phyloP scores from a whole-genome alignment of 352 stramenopile species.

The Bremia lactucae region DNA sequence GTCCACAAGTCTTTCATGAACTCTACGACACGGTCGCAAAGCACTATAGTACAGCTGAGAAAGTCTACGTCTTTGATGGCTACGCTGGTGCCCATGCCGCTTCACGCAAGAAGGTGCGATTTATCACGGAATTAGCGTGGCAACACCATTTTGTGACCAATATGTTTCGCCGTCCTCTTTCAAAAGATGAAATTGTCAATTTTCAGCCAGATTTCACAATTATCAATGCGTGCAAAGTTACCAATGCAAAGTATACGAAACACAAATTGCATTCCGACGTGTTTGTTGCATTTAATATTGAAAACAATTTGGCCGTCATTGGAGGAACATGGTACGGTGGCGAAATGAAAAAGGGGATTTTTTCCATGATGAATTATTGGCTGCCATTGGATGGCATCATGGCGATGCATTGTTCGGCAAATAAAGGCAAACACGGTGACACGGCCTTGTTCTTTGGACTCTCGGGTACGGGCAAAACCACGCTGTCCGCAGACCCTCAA shows the following conservation, averaged over 20 bases:
- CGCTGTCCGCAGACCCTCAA: constrained; percentile 85
- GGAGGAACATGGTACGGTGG: constrained; percentile 95
- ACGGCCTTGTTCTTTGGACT: constrained; percentile 97
- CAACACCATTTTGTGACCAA: constrained; percentile 97
- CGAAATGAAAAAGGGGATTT: constrained; percentile 99
- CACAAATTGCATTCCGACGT: constrained; percentile 93
- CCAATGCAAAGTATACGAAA: constrained; percentile 90
- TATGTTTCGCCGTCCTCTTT: constrained; percentile 89
- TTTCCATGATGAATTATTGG: constrained; percentile 98
- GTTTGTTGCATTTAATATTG: constrained; percentile 95
- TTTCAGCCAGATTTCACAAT: constrained; percentile 97
- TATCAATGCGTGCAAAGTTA: constrained; percentile 95
- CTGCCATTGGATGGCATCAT: constrained; percentile 92
- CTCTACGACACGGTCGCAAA: constrained; percentile 90
- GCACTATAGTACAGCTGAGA: constrained; percentile 89
- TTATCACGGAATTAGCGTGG: constrained; percentile 96
- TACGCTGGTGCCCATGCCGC: constrained; percentile 90
- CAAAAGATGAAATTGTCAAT: constrained; percentile 77
- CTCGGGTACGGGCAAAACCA: constrained; percentile 86
- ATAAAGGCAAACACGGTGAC: constrained; percentile 94
- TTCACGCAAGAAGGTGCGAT: constrained; percentile 92
- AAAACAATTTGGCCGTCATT: constrained; percentile 92
- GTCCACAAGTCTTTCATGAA: constrained; percentile 90
- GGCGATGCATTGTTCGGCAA: constrained; percentile 97
- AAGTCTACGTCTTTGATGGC: constrained; percentile 94